These are phyloP conservation scores for Bruguiera gymnorhiza DNA, from an alignment of 345 rosid species.

Conservation along the genomic window DNA sequence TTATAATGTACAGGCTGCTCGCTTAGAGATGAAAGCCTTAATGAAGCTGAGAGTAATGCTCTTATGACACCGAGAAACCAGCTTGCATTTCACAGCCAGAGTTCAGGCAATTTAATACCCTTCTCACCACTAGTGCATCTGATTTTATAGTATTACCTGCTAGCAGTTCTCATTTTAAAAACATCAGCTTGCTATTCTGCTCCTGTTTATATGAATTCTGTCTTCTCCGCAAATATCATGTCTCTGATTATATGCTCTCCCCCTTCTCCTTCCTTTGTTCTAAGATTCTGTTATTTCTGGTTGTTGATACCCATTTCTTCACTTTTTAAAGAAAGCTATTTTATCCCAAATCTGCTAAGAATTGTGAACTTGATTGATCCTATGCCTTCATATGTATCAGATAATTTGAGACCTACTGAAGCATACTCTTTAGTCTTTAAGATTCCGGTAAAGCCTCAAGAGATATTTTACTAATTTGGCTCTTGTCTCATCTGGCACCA, in stretches of 20 bases:
- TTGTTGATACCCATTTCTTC: conserved; percentile 2
- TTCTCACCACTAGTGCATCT: conserved; percentile 11
- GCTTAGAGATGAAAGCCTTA: conserved; percentile 42
- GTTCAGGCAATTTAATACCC: conserved; percentile 47
- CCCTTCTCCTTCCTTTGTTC: no score
- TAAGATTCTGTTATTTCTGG: neutral
- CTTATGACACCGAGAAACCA: conserved; percentile 23
- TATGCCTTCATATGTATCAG: conserved; percentile 21
- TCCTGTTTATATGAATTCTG: no score
- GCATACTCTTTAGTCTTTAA: conserved; percentile 30
- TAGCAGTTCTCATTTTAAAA: no score
- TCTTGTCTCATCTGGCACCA: no score
- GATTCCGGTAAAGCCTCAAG: no score
- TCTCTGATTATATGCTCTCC: no score
- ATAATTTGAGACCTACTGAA: conserved; percentile 32
- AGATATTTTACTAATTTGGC: no score
- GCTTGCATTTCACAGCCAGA: conserved; percentile 31
- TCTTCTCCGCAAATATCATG: no score
- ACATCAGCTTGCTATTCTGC: no score
- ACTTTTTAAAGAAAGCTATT: neutral
- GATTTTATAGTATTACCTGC: conserved; percentile 27
- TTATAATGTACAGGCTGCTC: conserved; percentile 38
- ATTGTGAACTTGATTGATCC: neutral
- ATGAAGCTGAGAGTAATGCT: conserved; percentile 22
- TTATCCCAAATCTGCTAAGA: neutral